A percentile compares a stretch with the other conserved stretches of the same genome.
Conservation (phyloP, 257 asterid species). For the Thymus mandschuricus region DNA sequence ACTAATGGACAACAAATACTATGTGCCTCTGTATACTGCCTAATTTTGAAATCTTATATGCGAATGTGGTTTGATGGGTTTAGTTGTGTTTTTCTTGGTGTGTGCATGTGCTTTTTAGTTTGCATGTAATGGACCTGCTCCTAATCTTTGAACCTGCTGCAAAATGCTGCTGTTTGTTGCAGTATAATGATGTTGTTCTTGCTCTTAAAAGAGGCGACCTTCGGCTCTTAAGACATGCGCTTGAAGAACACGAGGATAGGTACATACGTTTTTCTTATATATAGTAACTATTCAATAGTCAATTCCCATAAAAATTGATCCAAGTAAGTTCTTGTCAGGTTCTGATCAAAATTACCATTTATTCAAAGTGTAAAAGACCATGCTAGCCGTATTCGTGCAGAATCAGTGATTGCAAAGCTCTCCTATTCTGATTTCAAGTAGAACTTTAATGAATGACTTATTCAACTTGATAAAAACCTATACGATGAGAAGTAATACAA, state of each 20-base stretch:
- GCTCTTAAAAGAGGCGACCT: slow-evolving; percentile 95
- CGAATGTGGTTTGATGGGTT: slow-evolving; percentile 2
- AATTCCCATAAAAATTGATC: background rate
- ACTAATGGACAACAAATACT: background rate
- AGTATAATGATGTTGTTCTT: slow-evolving; percentile 80
- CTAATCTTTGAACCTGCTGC: slow-evolving; percentile 21
- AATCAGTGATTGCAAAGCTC: no score
- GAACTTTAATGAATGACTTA: no score
- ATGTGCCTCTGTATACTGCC: background rate
- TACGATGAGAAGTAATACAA: background rate
- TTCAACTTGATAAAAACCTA: background rate
- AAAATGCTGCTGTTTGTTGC: slow-evolving; percentile 35
- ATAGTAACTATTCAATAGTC: background rate
- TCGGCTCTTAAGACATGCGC: slow-evolving; percentile 83
- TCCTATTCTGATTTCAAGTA: no score
- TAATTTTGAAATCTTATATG: background rate
- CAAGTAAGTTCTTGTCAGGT: slow-evolving; percentile 48
- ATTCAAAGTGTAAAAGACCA: slow-evolving; percentile 94
- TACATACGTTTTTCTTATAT: slow-evolving; percentile 36
- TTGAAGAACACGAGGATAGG: slow-evolving; percentile 91
- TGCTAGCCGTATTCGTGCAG: no score
- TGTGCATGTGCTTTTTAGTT: background rate
- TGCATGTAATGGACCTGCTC: slow-evolving; percentile 3
- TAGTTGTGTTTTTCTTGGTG: background rate
- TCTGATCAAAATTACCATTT: slow-evolving; percentile 89